Base-by-base conservation (phyloP, 805 yeast genomes). In the Candida coleopterorum region DNA sequence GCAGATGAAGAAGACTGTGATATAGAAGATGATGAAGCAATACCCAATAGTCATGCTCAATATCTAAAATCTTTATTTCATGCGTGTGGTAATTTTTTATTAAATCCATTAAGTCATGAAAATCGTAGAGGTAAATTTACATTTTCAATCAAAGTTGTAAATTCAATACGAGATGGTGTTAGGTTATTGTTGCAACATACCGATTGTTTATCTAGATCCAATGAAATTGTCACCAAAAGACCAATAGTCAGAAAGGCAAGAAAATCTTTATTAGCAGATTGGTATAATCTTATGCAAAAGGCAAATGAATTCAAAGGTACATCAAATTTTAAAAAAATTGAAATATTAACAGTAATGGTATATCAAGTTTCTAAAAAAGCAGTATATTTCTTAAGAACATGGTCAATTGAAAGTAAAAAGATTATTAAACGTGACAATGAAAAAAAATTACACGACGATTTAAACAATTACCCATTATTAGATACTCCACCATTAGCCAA, bases 201-300 rank as follows among this genome's bases (percentile, higher is more conserved):
- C 0, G 81, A 79, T 41, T 83, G 90, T 59, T 72, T 85, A 14
- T 83, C 93, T 2, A 64, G 93, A 45, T 75, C 87, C 1, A 80
- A 81, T 45, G 79, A 78, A 21, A 68, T 82, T 31, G 89, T 85
- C 4, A 75, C 78, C 43, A 70, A 72, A 42, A 70, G 75, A 34
- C 80, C 85, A 2, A 54, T 72, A 3, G 75, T 85, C 11, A 64
- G 85, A 38, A 77, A 72, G 44, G 67, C 78, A 36, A 70, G 95
- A 45, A 85, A 85, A 55, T 69, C 77, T 25, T 58, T 85, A 38
- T 67, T 85, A 22, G 81, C 89, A 2, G 89, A 82, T 52, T 85
- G 94, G 95, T 83, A 84, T 44, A 79, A 77, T 35, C 62, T 85
- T 27, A 80, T 83, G 79, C 70, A 77, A 25, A 82, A 81, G 49